These are phyloP conservation scores for Aquilaria malaccensis DNA, from an alignment of 345 rosid genomes.

Conservation along the genomic window DNA sequence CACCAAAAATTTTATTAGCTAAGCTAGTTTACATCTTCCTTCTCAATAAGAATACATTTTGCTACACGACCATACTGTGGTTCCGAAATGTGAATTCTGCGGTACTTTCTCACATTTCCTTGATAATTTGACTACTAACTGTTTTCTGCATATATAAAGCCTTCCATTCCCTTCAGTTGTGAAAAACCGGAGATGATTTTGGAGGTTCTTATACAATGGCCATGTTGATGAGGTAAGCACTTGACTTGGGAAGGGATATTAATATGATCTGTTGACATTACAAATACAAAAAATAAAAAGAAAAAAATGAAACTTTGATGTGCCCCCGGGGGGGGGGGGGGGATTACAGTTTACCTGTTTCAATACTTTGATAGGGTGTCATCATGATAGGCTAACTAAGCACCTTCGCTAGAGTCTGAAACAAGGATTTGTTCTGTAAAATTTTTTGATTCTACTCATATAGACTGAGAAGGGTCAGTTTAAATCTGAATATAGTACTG, in stretches of 20 bases:
- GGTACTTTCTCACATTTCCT: not conserved
- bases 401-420: too few relatives aligned
- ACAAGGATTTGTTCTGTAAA: too few relatives aligned
- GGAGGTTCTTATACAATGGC: conserved; percentile 10
- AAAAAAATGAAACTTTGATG: not conserved
- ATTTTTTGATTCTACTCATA: conserved; percentile 12
- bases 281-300: not conserved
- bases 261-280: conserved; percentile 2
- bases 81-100: not conserved
- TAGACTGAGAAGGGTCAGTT: conserved; percentile 22
- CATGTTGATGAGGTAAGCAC: conserved; percentile 10
- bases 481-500: conserved; percentile 13
- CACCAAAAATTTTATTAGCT: too few relatives aligned
- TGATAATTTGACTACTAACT: not conserved
- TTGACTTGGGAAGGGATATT: conserved; percentile 9
- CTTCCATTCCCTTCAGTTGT: not conserved
- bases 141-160: not conserved
- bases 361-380: not conserved
- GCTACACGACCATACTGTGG: too few relatives aligned
- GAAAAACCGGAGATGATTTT: not conserved
- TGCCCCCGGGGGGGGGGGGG: not conserved
- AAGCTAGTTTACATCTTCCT: too few relatives aligned
- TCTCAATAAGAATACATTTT: too few relatives aligned
- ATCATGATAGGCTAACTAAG: not conserved
- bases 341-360: not conserved